These are phyloP conservation scores for Fusarium sp. DNA, from an alignment of 2,329 filamentous ascomycete species.

Conservation along the genomic window DNA sequence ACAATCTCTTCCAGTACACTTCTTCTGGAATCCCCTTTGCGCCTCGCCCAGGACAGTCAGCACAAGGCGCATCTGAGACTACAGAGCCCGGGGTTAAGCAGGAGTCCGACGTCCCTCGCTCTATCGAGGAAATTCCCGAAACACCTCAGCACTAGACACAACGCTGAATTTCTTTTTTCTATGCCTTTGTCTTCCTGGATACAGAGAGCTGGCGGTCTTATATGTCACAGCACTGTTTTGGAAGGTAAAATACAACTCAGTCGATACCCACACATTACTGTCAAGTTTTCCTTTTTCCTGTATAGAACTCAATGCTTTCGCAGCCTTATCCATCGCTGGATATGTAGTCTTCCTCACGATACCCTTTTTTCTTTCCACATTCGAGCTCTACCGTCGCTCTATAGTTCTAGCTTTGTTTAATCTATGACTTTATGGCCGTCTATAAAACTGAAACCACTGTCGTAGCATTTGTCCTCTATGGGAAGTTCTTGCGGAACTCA, in stretches of 20 bases:
- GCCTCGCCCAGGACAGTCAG: constrained; percentile 39
- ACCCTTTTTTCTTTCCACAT: constrained; percentile 32
- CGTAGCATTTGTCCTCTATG: background rate
- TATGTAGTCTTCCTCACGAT: constrained; percentile 38
- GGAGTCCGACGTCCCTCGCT: background rate
- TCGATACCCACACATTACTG: constrained; percentile 25
- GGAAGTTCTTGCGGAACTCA: constrained; percentile 52
- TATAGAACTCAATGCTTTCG: constrained; percentile 8
- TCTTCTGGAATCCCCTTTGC: constrained; percentile 61
- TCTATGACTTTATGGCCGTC: constrained; percentile 32
- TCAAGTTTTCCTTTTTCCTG: constrained; percentile 9
- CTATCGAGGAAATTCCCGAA: constrained; percentile 12
- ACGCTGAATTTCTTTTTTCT: background rate
- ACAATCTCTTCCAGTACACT: constrained; percentile 53
- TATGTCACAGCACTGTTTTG: constrained; percentile 6
- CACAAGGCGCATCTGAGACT: constrained; percentile 2
- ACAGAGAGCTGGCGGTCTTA: constrained; percentile 19
- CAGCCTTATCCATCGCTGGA: constrained; percentile 23
- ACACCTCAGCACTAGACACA: constrained; percentile 8
- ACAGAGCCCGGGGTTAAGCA: constrained; percentile 1
- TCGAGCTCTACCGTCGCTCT: constrained; percentile 4
- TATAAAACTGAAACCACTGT: background rate
- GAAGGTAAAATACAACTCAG: constrained; percentile 4
- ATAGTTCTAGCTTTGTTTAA: constrained; percentile 36
- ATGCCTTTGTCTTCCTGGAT: background rate